Base-by-base conservation (phyloP, 805 yeast species). In the Myxozyma monticola region DNA sequence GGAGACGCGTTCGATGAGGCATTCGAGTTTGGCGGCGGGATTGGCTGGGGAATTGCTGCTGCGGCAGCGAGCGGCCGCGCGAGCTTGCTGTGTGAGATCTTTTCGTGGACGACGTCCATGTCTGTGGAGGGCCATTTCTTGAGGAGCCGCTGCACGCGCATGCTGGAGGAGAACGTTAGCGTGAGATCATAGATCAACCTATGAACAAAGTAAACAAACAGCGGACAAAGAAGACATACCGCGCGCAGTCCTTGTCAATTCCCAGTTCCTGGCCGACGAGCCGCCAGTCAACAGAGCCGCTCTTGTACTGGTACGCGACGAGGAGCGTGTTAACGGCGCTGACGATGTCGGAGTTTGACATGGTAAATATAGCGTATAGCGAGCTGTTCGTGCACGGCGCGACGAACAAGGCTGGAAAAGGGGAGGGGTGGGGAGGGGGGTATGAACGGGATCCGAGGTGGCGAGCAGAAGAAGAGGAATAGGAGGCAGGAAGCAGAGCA, bases 251-350 rank as follows among this genome's bases (percentile, higher is more conserved):
- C 22, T 54, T 54, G 50, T 54, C 59, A 33, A 54, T 47, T 15
- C 56, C 56, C 10, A 54, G 59, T 21, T 54, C 57, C 35, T 54
- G 52, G 21, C 59, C 59, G 49, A 54, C 59, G 12, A 54, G 49
- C n/a, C 59, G 52, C 59, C 59, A 54, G 47, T 54, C 59, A 42
- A 54, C 59, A 18, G 59, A 51, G 29, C 59, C 59, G 26, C 45
- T 37, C 15, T 54, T 54, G 45, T 34, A 52, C 40, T 49, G 57
- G 50, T 36, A 54, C 30, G 59, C 59, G 28, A 51, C 53, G 33
- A 54, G 42, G 37, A 54, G 53, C 18, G 59, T 54, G 26, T 54
- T 46, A 17, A 54, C 56, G 24, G 59, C 59, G 26, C 45, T 36
- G 40, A 54, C 53, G n/a, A 54, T 54, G 37, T 54, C 59, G n/a